phyloP scores from a whole-genome alignment of 768 basidiomycete species.

The Psilocybe sp. region DNA sequence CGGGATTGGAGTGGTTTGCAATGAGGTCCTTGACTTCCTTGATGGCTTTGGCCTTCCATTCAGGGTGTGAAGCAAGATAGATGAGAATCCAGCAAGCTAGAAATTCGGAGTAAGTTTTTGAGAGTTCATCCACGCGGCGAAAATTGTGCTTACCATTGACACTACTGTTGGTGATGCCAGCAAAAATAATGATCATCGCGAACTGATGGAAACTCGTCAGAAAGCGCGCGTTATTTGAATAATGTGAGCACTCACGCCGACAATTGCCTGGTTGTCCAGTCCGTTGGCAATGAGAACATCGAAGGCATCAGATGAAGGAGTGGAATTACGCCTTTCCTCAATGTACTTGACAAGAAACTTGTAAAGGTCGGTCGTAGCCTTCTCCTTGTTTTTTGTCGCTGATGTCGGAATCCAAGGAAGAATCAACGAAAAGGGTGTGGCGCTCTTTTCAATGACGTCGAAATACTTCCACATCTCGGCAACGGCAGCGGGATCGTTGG shows the following conservation, averaged over 20 bases:
- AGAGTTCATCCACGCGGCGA: too few species aligned
- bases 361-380: slow-evolving; percentile 29
- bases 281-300: slow-evolving; percentile 32
- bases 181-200: slow-evolving; percentile 31
- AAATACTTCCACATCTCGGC: slow-evolving; percentile 24
- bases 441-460: slow-evolving; percentile 28
- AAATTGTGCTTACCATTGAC: slow-evolving; percentile 27
- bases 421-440: slow-evolving; percentile 27
- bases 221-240: background rate
- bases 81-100: slow-evolving; percentile 36
- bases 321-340: slow-evolving; percentile 19
- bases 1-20: slow-evolving; percentile 20
- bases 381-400: slow-evolving; percentile 25
- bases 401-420: slow-evolving; percentile 34
- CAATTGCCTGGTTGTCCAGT: slow-evolving; percentile 21
- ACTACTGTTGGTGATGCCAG: slow-evolving; percentile 23
- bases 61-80: slow-evolving; percentile 26
- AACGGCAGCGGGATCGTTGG: slow-evolving; percentile 22
- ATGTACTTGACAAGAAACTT: slow-evolving; percentile 23
- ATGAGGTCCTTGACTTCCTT: slow-evolving; percentile 30
- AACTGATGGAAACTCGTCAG: slow-evolving; percentile 2
- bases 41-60: slow-evolving; percentile 31
- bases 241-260: slow-evolving; percentile 15
- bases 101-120: background rate
- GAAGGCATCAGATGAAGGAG: slow-evolving; percentile 27